These are phyloP conservation scores for Trypanosoma melophagium DNA, from an alignment of 208 protist genomes.

Conservation along the genomic window DNA sequence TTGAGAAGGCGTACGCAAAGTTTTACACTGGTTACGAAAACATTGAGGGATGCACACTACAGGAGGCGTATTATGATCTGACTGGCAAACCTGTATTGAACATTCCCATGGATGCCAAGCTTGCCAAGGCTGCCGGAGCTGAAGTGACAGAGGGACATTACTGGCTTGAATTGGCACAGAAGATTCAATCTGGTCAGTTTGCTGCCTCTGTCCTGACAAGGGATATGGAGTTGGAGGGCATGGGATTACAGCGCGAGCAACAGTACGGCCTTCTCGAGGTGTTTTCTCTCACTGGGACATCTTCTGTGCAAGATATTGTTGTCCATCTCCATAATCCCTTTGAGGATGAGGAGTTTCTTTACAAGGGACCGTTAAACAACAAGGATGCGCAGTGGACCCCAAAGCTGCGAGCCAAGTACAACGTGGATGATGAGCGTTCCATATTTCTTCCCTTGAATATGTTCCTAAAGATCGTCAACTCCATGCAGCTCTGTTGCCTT, in stretches of 20 bases:
- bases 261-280: slow-evolving; percentile 83
- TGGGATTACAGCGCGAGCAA: slow-evolving; percentile 72
- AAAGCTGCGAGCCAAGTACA: slow-evolving; percentile 26
- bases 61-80: slow-evolving; percentile 68
- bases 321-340: slow-evolving; percentile 80
- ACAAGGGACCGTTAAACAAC: slow-evolving; percentile 49
- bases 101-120: slow-evolving; percentile 35
- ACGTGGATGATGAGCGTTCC: slow-evolving; percentile 31
- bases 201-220: slow-evolving; percentile 60
- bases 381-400: slow-evolving; percentile 44
- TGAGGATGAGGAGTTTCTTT: slow-evolving; percentile 66
- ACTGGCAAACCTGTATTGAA: slow-evolving; percentile 53
- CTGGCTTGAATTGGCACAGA: slow-evolving; percentile 68
- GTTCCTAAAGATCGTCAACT: slow-evolving; percentile 39
- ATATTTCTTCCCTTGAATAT: slow-evolving; percentile 42
- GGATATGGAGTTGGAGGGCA: slow-evolving; percentile 49
- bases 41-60: slow-evolving; percentile 49
- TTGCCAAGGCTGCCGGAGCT: slow-evolving; percentile 36
- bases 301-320: slow-evolving; percentile 56
- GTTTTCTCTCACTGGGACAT: slow-evolving; percentile 70
- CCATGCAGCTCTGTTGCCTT: slow-evolving; percentile 46
- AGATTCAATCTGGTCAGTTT: slow-evolving; percentile 57
- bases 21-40: slow-evolving; percentile 78
- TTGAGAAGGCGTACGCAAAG: slow-evolving; percentile 85
- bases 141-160: slow-evolving; percentile 43